These are phyloP conservation scores for Entomortierella beljakovae DNA, from an alignment of 192 early-diverging fungal genomes.

Conservation along the genomic window DNA sequence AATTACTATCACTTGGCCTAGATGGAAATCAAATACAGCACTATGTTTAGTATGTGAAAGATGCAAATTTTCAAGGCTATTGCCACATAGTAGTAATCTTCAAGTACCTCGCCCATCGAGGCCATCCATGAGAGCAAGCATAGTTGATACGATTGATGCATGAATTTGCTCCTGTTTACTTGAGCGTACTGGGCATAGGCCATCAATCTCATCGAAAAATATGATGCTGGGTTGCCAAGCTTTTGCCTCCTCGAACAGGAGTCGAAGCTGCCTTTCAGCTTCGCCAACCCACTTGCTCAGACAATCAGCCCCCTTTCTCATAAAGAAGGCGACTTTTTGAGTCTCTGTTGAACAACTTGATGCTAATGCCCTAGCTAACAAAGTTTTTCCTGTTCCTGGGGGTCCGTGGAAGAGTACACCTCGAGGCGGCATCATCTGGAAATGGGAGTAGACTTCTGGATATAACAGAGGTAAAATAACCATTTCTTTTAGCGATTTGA, in stretches of 20 bases:
- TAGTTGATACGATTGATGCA: slow-evolving; percentile 76
- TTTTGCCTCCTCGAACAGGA: slow-evolving; percentile 78
- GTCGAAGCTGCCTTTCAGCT: slow-evolving; percentile 70
- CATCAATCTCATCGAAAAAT: slow-evolving; percentile 88
- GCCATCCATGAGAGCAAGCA: slow-evolving; percentile 84
- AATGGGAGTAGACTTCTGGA: slow-evolving; percentile 69
- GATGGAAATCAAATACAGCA: neutral
- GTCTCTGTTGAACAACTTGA: slow-evolving; percentile 55
- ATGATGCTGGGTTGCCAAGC: slow-evolving; percentile 78
- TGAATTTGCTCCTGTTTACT: slow-evolving; percentile 78
- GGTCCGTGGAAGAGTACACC: slow-evolving; percentile 82
- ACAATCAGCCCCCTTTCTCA: slow-evolving; percentile 78
- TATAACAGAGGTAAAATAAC: slow-evolving; percentile 79
- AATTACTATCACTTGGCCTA: slow-evolving; percentile 80
- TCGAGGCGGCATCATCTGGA: slow-evolving; percentile 68
- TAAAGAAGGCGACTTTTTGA: slow-evolving; percentile 75
- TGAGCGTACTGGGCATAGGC: slow-evolving; percentile 73
- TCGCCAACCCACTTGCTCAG: slow-evolving; percentile 84
- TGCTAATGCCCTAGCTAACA: slow-evolving; percentile 67
- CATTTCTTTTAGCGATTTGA: slow-evolving; percentile 81
- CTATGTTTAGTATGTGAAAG: neutral
- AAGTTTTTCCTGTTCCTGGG: slow-evolving; percentile 79
- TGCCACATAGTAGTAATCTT: neutral
- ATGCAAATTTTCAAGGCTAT: neutral
- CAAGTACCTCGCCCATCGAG: slow-evolving; percentile 60